A percentile compares a stretch with the other conserved stretches of the same genome.
Evolutionary conservation across 495 filamentous ascomycete genomes (phyloP).

Genomic region (Jackrogersella minutella): DNA sequence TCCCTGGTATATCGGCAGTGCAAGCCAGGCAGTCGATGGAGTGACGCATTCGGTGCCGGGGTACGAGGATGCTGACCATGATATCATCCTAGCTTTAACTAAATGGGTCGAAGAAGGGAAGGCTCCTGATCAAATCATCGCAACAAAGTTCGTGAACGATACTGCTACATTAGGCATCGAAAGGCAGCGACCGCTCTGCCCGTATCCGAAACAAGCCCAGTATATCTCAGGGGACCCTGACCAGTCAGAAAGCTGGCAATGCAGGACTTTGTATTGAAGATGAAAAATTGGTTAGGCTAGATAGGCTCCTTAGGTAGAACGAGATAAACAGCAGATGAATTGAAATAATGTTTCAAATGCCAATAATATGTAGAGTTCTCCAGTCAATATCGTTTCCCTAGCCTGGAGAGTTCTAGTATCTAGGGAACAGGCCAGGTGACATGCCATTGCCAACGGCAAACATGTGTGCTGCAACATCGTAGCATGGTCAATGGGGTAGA

Average conservation of each 20-base stretch:
- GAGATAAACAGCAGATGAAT: not conserved
- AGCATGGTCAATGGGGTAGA: too few species aligned
- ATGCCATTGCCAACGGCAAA: too few species aligned
- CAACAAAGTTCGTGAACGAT: constrained; percentile 50
- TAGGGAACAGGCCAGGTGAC: not conserved
- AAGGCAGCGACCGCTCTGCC: constrained; percentile 56
- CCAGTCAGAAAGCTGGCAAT: constrained; percentile 29
- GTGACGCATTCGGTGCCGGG: constrained; percentile 47
- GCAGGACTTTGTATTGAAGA: constrained; percentile 29
- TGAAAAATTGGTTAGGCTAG: too few species aligned
- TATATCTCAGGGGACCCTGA: constrained; percentile 25
- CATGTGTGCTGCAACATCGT: too few species aligned
- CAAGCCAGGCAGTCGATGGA: constrained; percentile 42
- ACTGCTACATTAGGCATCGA: constrained; percentile 42
- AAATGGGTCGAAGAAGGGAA: constrained; percentile 54
- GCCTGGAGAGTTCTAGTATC: not conserved
- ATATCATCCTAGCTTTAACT: constrained; percentile 53
- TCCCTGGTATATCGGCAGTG: constrained; percentile 53
- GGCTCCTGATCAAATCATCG: constrained; percentile 52
- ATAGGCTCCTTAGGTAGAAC: not conserved
- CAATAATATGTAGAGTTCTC: not conserved
- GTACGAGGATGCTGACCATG: constrained; percentile 50
- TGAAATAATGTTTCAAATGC: not conserved
- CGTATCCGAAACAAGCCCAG: constrained; percentile 50
- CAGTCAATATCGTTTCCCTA: not conserved